phyloP scores from a whole-genome alignment of 306 rosid species.

The Rosa persica region DNA sequence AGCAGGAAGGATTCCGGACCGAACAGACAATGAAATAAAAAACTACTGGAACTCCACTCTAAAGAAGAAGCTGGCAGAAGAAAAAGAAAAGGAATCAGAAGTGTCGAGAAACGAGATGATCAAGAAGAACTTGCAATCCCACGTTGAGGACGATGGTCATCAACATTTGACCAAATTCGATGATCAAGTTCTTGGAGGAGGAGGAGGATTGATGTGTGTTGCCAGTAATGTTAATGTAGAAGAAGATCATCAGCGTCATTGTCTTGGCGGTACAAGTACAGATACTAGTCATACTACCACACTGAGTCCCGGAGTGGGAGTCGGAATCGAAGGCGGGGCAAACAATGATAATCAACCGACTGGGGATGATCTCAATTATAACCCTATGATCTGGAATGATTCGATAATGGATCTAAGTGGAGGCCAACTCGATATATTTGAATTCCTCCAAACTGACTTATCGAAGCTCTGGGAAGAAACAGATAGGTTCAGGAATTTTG shows the following conservation, averaged over 20 bases:
- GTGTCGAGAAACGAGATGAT: neutral
- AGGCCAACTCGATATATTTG: slow-evolving; percentile 6
- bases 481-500: neutral
- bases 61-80: slow-evolving; percentile 4
- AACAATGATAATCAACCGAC: neutral
- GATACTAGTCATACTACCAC: no score
- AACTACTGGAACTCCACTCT: slow-evolving; percentile 36
- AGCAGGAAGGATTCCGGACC: slow-evolving; percentile 37
- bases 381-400: neutral
- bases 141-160: no score
- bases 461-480: neutral
- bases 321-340: neutral
- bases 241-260: neutral
- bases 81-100: neutral
- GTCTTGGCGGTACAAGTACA: no score
- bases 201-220: neutral
- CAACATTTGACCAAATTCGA: no score
- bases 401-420: slow-evolving; percentile 1
- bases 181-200: neutral
- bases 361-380: neutral
- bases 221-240: neutral
- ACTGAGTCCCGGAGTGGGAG: neutral
- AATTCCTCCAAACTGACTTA: slow-evolving; percentile 21
- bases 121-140: neutral
- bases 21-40: slow-evolving; percentile 42